These are phyloP conservation scores for Hyaloscypha variabilis DNA, from an alignment of 495 filamentous ascomycete species.

Conservation along the genomic window DNA sequence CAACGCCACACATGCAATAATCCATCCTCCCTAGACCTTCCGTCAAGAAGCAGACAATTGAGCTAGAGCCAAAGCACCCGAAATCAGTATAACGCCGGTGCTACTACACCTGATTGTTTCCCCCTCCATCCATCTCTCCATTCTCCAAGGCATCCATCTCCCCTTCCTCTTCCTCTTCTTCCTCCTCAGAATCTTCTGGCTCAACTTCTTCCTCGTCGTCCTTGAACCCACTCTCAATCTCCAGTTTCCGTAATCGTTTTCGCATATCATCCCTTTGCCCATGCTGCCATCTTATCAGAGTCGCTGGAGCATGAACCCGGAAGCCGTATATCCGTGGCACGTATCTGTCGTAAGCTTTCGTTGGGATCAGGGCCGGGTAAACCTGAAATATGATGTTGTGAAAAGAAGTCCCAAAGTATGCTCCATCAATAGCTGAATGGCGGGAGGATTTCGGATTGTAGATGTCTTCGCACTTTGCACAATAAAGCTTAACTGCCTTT, in stretches of 20 bases:
- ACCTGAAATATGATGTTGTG: conserved; percentile 99
- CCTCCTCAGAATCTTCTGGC: conserved; percentile 40
- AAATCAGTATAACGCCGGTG: not conserved
- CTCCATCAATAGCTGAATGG: conserved; percentile 92
- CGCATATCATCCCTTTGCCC: conserved; percentile 77
- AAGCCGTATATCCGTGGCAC: conserved; percentile 92
- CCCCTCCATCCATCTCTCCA: conserved; percentile 26
- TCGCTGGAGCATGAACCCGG: conserved; percentile 87
- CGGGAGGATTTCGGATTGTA: conserved; percentile 99
- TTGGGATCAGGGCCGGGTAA: conserved; percentile 84
- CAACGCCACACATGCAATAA: conserved; percentile 29
- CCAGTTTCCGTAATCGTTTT: conserved; percentile 60
- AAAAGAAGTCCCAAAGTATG: conserved; percentile 97
- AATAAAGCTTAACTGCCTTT: conserved; percentile 95
- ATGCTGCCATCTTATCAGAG: conserved; percentile 90
- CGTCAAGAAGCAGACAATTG: conserved; percentile 18
- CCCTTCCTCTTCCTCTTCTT: conserved; percentile 41
- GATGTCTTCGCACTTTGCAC: conserved; percentile 93
- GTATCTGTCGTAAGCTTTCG: conserved; percentile 84
- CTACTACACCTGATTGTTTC: conserved; percentile 14
- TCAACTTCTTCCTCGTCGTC: conserved; percentile 46
- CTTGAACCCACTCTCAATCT: conserved; percentile 62
- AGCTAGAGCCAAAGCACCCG: conserved; percentile 1
- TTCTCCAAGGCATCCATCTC: conserved; percentile 30
- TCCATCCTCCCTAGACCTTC: conserved; percentile 15